Conservation (phyloP, 2,329 filamentous ascomycete genomes). For the Plectosphaerella sp. region DNA sequence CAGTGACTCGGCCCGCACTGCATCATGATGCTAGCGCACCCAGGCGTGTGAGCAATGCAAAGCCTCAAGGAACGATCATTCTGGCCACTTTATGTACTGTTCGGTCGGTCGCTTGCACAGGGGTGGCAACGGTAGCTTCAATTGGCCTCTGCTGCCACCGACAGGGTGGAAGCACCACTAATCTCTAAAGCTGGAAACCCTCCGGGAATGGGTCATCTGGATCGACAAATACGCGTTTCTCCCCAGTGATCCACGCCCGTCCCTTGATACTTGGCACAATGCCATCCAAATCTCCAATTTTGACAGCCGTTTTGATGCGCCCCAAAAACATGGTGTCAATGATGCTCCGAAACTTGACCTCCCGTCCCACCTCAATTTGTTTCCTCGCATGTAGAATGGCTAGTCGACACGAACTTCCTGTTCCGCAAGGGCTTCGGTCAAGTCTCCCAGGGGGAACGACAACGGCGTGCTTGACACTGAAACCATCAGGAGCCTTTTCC, state of each 20-base stretch:
- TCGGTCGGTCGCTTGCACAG: no score
- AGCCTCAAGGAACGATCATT: no score
- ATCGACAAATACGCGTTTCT: constrained; percentile 37
- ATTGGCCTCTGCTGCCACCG: no score
- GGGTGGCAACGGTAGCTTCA: no score
- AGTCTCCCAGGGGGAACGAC: constrained; percentile 40
- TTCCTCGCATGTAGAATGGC: constrained; percentile 37
- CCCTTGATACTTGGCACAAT: constrained; percentile 36
- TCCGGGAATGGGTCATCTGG: constrained; percentile 37
- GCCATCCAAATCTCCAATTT: constrained; percentile 31
- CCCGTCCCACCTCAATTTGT: constrained; percentile 27
- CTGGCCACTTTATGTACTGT: no score
- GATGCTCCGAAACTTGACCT: constrained; percentile 33
- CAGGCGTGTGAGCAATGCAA: no score
- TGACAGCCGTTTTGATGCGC: no score
- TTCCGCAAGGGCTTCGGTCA: constrained; percentile 41
- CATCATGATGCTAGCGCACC: no score
- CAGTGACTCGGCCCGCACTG: no score
- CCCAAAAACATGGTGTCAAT: constrained; percentile 23
- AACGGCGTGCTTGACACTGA: constrained; percentile 31
- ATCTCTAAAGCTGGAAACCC: constrained; percentile 15
- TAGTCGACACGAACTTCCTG: constrained; percentile 36
- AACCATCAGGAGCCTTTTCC: constrained; percentile 12
- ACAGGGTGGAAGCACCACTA: no score
- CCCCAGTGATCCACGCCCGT: constrained; percentile 39